Conservation (phyloP, 1,284 basidiomycete species). For the Tremellales sp. region DNA sequence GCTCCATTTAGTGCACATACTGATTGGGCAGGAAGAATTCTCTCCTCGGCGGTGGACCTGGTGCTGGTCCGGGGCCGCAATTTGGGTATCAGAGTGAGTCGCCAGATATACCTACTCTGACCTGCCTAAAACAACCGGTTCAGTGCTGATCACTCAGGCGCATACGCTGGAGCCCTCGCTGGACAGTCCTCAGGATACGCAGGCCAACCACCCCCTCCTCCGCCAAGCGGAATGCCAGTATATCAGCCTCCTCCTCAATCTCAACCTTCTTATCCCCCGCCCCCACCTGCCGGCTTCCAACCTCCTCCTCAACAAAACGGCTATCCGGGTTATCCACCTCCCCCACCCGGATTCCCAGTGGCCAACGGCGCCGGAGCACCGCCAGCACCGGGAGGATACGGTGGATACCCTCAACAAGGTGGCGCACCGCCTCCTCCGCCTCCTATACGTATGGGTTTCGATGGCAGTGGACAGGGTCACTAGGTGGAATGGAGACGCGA, state of each 20-base stretch:
- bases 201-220: slow-evolving; percentile 60
- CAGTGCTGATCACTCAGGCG: slow-evolving; percentile 57
- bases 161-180: slow-evolving; percentile 72
- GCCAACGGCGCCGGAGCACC: slow-evolving; percentile 12
- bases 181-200: background rate
- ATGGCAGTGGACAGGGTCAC: slow-evolving; percentile 5
- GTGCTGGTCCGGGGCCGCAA: slow-evolving; percentile 23
- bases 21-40: slow-evolving; percentile 32
- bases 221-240: slow-evolving; percentile 44
- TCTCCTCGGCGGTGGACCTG: slow-evolving; percentile 14
- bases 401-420: slow-evolving; percentile 16
- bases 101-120: too few relatives aligned
- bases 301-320: slow-evolving; percentile 49
- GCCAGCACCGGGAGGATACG: slow-evolving; percentile 11
- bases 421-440: slow-evolving; percentile 32
- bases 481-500: background rate
- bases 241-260: slow-evolving; percentile 49
- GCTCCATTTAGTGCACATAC: background rate
- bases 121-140: too few relatives aligned
- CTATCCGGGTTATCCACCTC: slow-evolving; percentile 46
- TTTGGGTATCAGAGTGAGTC: slow-evolving; percentile 49
- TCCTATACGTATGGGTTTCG: slow-evolving; percentile 43
- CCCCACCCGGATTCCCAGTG: slow-evolving; percentile 53
- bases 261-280: slow-evolving; percentile 7
- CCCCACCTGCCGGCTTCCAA: slow-evolving; percentile 26